Evolutionary conservation across 1,139 yeast genomes (phyloP), one percentile per base, ranked within the genome.

Genomic region (Protomyces pachydermus): DNA sequence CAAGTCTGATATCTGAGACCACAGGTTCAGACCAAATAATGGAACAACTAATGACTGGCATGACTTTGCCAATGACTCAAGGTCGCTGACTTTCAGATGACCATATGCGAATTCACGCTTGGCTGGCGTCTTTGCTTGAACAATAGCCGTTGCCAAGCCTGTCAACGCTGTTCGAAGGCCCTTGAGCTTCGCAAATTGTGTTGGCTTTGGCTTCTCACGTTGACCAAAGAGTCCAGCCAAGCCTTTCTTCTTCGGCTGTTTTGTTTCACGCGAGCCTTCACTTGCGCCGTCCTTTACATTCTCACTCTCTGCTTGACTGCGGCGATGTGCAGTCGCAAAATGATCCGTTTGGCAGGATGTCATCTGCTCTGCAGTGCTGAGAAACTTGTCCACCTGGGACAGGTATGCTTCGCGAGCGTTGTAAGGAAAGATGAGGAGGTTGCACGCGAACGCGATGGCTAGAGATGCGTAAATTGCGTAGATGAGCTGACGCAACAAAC

Each of bases 51-150:
- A 53, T 14, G 37, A 25, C 20, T 52, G 51, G 50, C 58, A 45
- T 10, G 14, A 42, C 23, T 60, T 60, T 14, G 54, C 48, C 54
- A 60, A 23, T 6, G n/a, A 14, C 34, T 60, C 64, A 8, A 60
- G 64, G 51, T 60, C 58, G 38, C 42, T 35, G 10, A 46, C 64
- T 18, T 56, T 50, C 25, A 60, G 35, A 53, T 60, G 58, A n/a
- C 64, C 64, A n/a, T 23, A 46, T 12, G 58, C 64, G 25, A 54
- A 18, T 37, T 60, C 64, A 3, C 64, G 54, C 38, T 60, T 60
- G 14, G 64, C 64, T 3, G 58, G 58, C 9, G 28, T 46, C 39
- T 60, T 60, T 39, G 54, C 48, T 34, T 39, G n/a, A 3, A 20
- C 64, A 12, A 51, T 45, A 5, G 38, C 58, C 6, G 64, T 16